Base-by-base conservation (phyloP, 371 early-diverging fungal genomes). In the Nosema muscidifuracis region DNA sequence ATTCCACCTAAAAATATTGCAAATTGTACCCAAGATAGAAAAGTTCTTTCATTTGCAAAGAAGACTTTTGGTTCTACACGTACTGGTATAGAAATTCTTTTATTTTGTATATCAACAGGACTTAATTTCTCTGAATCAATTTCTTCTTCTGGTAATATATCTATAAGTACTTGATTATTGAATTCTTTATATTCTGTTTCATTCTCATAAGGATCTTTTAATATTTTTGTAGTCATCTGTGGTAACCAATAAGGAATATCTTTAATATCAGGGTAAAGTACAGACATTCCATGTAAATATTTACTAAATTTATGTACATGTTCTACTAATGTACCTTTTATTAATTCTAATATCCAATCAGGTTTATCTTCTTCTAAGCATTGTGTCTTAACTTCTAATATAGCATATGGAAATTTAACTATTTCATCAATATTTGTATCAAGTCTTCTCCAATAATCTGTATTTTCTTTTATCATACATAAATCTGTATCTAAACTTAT, bases 1-100 rank as follows among this genome's bases (percentile, higher is more conserved):
- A 80, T 75, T 7, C 81, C 80, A 26, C 87, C 85, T 58, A 87
- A 73, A 84, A 87, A 87, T n/a, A 81, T 84, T 1, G 81, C 72
- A 74, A 84, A 84, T 55, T 89, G 89, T 43, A 91, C 85, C 93
- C 93, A 92, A 31, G 92, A 88, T 57, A 97, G 85, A 80, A 96
- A 97, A 0, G 98, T 97, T 62, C 98, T 87, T 83, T 97, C 98
- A 78, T 97, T 97, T 65, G 98, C 98, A 86, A 97, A 96, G 83
- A 89, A 96, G 15, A 94, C 95, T 84, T 97, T 97, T 55, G 98
- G 98, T 75, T 97, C 98, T 1, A 96, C 89, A 18, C 95, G 88
- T 40, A 83, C 81, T 38, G 83, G 83, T 44, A 83, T 75, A n/a
- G 78, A 57, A 42, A 83, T 77, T 16, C 75, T 76, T 55, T 76